Evolutionary conservation across 2,329 filamentous ascomycete species (phyloP).

Genomic region (Arthrinium phaeospermum): DNA sequence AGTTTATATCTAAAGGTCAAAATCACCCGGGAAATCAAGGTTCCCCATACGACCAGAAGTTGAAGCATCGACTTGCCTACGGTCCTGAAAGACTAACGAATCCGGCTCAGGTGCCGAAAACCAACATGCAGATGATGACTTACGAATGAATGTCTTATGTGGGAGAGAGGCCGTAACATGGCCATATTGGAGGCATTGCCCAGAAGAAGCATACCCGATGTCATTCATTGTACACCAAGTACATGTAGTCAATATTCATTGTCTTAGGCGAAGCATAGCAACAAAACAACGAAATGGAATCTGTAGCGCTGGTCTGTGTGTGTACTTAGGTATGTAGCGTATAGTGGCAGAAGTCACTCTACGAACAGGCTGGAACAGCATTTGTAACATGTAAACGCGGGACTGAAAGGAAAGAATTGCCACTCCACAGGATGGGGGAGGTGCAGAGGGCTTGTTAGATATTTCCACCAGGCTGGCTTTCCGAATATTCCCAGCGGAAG

Average conservation of each 20-base stretch:
- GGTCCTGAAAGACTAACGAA: background rate
- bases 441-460: background rate
- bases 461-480: background rate
- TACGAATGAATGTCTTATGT: constrained; percentile 12
- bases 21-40: background rate
- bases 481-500: constrained; percentile 7
- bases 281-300: background rate
- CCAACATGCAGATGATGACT: constrained; percentile 1
- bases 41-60: background rate
- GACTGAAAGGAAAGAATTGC: background rate
- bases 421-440: background rate
- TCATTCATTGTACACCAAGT: background rate
- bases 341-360: background rate
- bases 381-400: too few relatives aligned
- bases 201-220: background rate
- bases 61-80: background rate
- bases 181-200: too few relatives aligned
- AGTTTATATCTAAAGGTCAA: background rate
- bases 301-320: background rate
- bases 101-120: constrained; percentile 8
- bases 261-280: background rate
- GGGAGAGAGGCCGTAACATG: background rate
- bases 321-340: background rate
- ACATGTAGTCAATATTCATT: background rate
- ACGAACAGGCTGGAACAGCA: background rate